Conservation (phyloP, 139 green algal genomes). For the Volvox africanus region DNA sequence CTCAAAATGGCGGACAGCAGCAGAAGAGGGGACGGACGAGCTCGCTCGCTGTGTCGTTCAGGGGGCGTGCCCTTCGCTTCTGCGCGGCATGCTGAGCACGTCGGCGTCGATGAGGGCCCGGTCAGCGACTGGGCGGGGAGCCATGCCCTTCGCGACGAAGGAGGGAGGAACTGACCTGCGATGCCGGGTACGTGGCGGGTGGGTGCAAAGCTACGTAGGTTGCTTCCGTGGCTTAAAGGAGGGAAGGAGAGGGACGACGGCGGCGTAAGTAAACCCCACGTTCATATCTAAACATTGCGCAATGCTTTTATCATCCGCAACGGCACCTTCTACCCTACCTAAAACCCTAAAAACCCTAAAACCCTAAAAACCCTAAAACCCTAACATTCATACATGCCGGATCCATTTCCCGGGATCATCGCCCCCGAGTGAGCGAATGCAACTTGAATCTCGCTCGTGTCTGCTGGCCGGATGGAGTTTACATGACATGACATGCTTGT, state of each 20-base stretch:
- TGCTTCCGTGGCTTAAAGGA: too few relatives aligned
- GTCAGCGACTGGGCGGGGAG: neutral
- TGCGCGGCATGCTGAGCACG: constrained; percentile 29
- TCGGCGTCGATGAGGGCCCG: neutral
- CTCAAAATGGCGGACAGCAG: too few relatives aligned
- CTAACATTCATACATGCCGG: too few relatives aligned
- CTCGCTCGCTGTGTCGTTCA: neutral
- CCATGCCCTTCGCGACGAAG: constrained; percentile 35
- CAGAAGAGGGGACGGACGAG: neutral
- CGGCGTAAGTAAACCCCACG: neutral
- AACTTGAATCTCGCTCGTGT: too few relatives aligned
- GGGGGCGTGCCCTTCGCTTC: neutral
- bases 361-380: too few relatives aligned
- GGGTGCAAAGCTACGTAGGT: too few relatives aligned
- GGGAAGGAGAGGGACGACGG: neutral
- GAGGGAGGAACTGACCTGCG: constrained; percentile 5
- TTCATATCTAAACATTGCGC: neutral
- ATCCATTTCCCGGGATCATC: too few relatives aligned
- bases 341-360: neutral
- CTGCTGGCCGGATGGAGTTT: too few relatives aligned
- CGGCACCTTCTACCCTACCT: neutral
- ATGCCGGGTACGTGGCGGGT: neutral
- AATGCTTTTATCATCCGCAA: neutral
- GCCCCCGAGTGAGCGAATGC: too few relatives aligned
- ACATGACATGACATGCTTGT: too few relatives aligned